Percentiles rank a stretch among this genome's conserved stretches.
These are phyloP conservation scores for Suhomyces bribrorum DNA, from an alignment of 1,139 yeast species.

Conservation along the genomic window DNA sequence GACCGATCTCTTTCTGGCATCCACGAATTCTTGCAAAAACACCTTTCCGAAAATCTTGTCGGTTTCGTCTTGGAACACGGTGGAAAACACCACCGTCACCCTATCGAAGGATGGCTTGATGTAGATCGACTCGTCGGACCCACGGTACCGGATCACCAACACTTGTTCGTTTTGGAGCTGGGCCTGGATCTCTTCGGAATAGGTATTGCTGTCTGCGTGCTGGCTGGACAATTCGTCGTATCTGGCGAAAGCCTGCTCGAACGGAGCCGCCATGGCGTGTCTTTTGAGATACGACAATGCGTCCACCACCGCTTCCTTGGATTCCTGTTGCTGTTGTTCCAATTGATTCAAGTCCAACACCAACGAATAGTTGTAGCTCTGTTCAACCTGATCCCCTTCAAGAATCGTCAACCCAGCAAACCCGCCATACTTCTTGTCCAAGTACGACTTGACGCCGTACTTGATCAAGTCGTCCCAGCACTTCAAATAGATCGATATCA, in stretches of 20 bases:
- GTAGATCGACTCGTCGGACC: conserved; percentile 80
- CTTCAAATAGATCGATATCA: conserved; percentile 71
- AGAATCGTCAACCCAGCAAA: conserved; percentile 33
- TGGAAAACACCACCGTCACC: conserved; percentile 93
- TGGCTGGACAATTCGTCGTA: conserved; percentile 68
- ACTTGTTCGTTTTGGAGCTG: conserved; percentile 56
- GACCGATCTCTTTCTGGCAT: conserved; percentile 92
- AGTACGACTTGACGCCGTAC: conserved; percentile 60
- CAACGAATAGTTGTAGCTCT: conserved; percentile 81
- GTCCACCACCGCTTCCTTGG: conserved; percentile 52
- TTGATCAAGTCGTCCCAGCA: conserved; percentile 72
- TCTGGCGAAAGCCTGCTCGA: conserved; percentile 78
- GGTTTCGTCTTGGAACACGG: conserved; percentile 94
- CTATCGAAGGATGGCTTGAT: conserved; percentile 93
- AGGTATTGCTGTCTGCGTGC: conserved; percentile 49
- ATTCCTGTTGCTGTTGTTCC: conserved; percentile 44
- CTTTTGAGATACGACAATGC: conserved; percentile 78
- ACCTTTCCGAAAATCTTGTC: conserved; percentile 95
- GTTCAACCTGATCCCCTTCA: conserved; percentile 49
- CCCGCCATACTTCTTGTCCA: conserved; percentile 39
- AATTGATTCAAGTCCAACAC: conserved; percentile 59
- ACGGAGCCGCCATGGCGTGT: conserved; percentile 89
- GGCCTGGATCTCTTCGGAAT: conserved; percentile 52
- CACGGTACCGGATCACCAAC: conserved; percentile 82
- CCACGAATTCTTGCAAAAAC: conserved; percentile 95